These are phyloP conservation scores for Xylaria venustula DNA, from an alignment of 495 filamentous ascomycete genomes.

Conservation along the genomic window DNA sequence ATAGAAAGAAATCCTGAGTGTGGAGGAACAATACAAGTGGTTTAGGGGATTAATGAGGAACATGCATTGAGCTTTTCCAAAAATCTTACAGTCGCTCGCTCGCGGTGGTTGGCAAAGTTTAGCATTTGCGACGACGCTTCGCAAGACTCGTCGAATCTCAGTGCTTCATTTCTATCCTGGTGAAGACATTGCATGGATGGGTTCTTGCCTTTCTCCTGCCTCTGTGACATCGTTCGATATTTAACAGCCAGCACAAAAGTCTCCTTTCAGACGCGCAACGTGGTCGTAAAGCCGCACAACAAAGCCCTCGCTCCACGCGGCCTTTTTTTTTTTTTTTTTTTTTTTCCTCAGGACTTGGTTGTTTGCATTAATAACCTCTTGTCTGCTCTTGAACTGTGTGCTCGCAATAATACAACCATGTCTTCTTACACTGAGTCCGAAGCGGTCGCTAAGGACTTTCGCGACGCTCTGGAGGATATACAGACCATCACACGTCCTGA, in stretches of 20 bases:
- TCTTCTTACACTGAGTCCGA: constrained; percentile 69
- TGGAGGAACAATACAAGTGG: constrained; percentile 16
- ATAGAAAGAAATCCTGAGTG: constrained; percentile 15
- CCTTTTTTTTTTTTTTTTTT: too few relatives aligned
- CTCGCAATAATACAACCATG: constrained; percentile 52
- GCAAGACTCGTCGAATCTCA: constrained; percentile 23
- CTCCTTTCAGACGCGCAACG: constrained; percentile 7
- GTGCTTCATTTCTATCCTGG: constrained; percentile 23
- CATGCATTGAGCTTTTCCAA: constrained; percentile 23
- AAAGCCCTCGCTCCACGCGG: not conserved
- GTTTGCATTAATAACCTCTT: constrained; percentile 7
- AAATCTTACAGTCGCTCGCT: constrained; percentile 18
- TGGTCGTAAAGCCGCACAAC: constrained; percentile 16
- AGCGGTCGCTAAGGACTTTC: constrained; percentile 94
- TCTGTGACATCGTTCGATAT: constrained; percentile 25
- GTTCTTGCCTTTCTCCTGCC: constrained; percentile 16
- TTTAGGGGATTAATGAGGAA: constrained; percentile 20
- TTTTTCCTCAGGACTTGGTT: constrained; percentile 13
- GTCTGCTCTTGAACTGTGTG: constrained; percentile 13
- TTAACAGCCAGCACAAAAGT: constrained; percentile 6
- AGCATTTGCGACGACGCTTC: constrained; percentile 19
- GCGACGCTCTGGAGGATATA: constrained; percentile 86
- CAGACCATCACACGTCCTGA: constrained; percentile 84
- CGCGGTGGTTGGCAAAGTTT: constrained; percentile 16
- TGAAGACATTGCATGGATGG: constrained; percentile 29